Evolutionary conservation across 2,329 filamentous ascomycete genomes (phyloP).

Genomic region (Aureobasidium sp.): DNA sequence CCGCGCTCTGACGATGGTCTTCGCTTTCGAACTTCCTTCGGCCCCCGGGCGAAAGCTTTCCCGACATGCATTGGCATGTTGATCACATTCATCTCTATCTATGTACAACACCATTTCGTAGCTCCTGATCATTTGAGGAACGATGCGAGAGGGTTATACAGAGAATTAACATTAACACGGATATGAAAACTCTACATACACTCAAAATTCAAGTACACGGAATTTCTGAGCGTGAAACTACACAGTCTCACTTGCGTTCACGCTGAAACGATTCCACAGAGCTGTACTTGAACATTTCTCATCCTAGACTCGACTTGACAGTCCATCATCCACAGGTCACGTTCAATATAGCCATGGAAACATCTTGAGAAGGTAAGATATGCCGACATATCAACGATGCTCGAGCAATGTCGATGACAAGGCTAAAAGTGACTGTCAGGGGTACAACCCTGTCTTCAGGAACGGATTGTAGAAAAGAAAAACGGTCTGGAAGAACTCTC

Average conservation of each 20-base stretch:
- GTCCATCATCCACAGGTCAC: no score
- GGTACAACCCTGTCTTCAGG: neutral
- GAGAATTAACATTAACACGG: no score
- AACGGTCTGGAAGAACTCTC: no score
- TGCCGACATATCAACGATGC: neutral
- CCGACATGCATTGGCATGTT: neutral
- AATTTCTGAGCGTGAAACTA: no score
- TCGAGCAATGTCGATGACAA: neutral
- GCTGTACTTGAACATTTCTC: no score
- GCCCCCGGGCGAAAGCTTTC: neutral
- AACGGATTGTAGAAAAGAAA: no score
- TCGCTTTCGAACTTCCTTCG: neutral
- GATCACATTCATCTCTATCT: neutral
- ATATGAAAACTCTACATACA: no score
- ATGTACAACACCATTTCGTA: neutral
- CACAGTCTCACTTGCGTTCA: no score
- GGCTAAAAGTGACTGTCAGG: neutral
- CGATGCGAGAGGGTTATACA: no score
- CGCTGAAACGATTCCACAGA: no score
- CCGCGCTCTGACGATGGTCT: neutral
- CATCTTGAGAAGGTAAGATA: neutral
- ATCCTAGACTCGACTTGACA: no score
- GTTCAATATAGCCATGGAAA: neutral
- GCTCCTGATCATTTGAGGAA: neutral
- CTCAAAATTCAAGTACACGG: no score